These are phyloP conservation scores for Desmodesmus armatus DNA, from an alignment of 139 green algal species.

Conservation along the genomic window DNA sequence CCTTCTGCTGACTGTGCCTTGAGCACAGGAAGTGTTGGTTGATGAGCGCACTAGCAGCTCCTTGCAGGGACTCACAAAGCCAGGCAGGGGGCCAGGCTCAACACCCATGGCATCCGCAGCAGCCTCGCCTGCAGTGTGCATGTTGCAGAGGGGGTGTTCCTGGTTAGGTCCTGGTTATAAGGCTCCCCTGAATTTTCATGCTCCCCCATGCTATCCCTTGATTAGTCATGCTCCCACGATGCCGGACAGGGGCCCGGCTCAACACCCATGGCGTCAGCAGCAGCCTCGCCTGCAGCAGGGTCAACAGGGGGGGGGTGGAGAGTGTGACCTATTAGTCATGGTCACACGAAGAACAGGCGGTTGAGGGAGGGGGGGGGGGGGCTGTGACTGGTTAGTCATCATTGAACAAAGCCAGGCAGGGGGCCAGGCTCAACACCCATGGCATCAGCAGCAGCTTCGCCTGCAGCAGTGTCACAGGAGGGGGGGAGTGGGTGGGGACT, in stretches of 20 bases:
- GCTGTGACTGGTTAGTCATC: too few species aligned
- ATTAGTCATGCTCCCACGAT: conserved; percentile 81
- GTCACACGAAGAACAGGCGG: too few species aligned
- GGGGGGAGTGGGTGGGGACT: too few species aligned
- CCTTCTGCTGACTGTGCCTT: conserved; percentile 29
- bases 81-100: conserved; percentile 65
- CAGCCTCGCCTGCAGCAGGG: conserved; percentile 63
- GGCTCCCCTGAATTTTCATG: too few species aligned
- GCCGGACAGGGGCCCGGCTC: conserved; percentile 61
- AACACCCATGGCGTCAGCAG: conserved; percentile 56
- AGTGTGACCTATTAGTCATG: too few species aligned
- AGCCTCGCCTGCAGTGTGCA: too few species aligned
- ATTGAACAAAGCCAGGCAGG: conserved; percentile 74
- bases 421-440: conserved; percentile 67
- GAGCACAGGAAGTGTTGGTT: conserved; percentile 73
- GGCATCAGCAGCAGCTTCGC: conserved; percentile 61
- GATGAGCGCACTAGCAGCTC: conserved; percentile 84
- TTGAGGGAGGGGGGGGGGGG: too few species aligned
- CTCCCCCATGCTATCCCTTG: too few species aligned
- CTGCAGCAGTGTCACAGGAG: too few species aligned
- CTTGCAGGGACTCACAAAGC: conserved; percentile 78
- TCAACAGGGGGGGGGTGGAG: too few species aligned
- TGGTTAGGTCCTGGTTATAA: too few species aligned
- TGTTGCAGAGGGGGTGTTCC: too few species aligned
- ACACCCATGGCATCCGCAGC: conserved; percentile 62